Base-by-base conservation (phyloP, 345 rosid genomes). In the Carallia pectinifolia region DNA sequence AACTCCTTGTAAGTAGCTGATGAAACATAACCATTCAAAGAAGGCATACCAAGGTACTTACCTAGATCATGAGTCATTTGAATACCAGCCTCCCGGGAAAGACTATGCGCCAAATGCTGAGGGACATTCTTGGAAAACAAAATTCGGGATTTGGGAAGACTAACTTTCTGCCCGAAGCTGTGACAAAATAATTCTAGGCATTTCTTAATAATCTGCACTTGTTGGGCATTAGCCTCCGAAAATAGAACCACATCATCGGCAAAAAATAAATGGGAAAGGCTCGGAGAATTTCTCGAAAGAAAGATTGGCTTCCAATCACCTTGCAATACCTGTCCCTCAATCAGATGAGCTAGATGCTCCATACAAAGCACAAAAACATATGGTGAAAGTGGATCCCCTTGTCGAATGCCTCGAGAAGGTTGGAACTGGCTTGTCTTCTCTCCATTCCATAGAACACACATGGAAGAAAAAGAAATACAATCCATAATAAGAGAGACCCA, bases 341-440 rank as follows among this genome's bases (percentile, higher is more conserved):
- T 69, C 4, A 15, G 2, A 1, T n/a, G 34, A 18, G 38, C 4
- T 4, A 69, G 5, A 9, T n/a, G 0, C 4, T 70, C 50, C 59
- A 70, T 9, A 23, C 59, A 61, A 0, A 70, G 29, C 0, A 68
- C 33, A n/a, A 68, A 68, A 1, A 68, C 2, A n/a, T 68, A 68
- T 2, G 71, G 56, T n/a, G 71, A 58, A 4, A 60, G 2, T 1
- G 61, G 23, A 48, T 70, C 73, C 18, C 67, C 73, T 16, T 61
- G 59, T 1, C 61, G 0, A 1, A 61, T 2, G 1, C 66, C 66
- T 16, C 37, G 17, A 1, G 19, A 1, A 0, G 44, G 7, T 12
- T 34, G 1, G 9, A 60, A 60, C 7, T 0, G 0, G 2, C 13
- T 7, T 0, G 19, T 13, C 1, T 1, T 7, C 5, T 34, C 9